Evolutionary conservation across 169 alveolate genomes (phyloP).

Genomic region (Nephromyces sp.): DNA sequence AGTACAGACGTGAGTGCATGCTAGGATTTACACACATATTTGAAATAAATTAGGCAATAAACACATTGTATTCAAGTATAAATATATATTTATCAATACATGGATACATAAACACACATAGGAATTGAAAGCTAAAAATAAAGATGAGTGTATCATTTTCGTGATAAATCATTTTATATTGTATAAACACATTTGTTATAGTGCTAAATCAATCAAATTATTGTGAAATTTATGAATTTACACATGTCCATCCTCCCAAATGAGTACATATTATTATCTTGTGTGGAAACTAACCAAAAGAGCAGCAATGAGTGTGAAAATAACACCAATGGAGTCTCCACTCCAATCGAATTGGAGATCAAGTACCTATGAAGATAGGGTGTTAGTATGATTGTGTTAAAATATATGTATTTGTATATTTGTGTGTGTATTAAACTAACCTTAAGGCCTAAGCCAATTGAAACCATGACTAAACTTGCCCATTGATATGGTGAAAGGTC

Average conservation of each 20-base stretch:
- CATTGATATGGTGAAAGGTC: neutral
- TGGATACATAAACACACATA: neutral
- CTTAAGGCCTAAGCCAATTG: neutral
- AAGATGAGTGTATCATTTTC: too few species aligned
- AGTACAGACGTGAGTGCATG: neutral
- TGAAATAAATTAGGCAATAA: too few species aligned
- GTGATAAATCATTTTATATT: too few species aligned
- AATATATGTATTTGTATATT: neutral
- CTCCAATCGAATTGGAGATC: neutral
- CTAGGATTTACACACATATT: too few species aligned
- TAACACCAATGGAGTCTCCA: neutral
- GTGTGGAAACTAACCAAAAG: neutral
- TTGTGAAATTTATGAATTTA: too few species aligned
- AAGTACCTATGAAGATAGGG: neutral
- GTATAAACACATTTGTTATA: too few species aligned
- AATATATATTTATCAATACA: too few species aligned
- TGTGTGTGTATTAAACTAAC: neutral
- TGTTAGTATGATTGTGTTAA: neutral
- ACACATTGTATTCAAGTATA: too few species aligned
- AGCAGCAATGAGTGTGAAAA: neutral
- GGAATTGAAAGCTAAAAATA: neutral
- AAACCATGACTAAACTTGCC: neutral
- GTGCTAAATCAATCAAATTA: too few species aligned
- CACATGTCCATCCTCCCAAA: too few species aligned
- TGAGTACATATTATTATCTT: neutral